These are phyloP conservation scores for Pseudogymnoascus sp. DNA, from an alignment of 2,329 filamentous ascomycete genomes.

Conservation along the genomic window DNA sequence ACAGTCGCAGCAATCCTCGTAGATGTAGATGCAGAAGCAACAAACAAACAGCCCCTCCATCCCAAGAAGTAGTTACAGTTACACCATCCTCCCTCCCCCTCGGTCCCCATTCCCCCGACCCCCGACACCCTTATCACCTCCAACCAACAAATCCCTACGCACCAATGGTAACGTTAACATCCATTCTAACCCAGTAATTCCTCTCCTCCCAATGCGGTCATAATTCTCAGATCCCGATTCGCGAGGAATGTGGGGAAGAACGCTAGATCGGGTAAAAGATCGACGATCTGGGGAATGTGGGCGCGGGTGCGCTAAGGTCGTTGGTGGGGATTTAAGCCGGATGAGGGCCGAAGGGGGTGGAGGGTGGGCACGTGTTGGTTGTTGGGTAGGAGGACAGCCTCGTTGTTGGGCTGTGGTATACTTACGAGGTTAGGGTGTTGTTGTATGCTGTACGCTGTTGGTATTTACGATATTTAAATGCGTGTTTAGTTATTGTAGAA, in stretches of 20 bases:
- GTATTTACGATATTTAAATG: neutral
- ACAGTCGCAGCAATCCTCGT: neutral
- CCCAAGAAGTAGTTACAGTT: no score
- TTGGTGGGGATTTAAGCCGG: neutral
- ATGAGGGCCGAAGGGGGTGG: neutral
- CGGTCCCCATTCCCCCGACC: neutral
- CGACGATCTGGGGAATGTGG: neutral
- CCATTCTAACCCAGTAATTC: neutral
- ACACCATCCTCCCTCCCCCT: neutral
- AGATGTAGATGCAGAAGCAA: neutral
- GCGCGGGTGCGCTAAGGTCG: neutral
- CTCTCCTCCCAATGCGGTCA: neutral
- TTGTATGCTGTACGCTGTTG: neutral
- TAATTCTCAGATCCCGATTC: neutral
- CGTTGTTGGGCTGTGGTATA: neutral
- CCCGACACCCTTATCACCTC: neutral
- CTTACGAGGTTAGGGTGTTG: neutral
- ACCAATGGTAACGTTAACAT: neutral
- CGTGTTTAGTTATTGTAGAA: neutral
- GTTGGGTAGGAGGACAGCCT: neutral
- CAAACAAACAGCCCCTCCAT: no score
- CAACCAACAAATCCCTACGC: no score
- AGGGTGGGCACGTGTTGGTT: neutral
- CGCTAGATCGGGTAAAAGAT: neutral
- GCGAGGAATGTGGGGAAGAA: neutral